These are phyloP conservation scores for Hirschfeldia incana DNA, from an alignment of 345 rosid genomes.

Conservation along the genomic window DNA sequence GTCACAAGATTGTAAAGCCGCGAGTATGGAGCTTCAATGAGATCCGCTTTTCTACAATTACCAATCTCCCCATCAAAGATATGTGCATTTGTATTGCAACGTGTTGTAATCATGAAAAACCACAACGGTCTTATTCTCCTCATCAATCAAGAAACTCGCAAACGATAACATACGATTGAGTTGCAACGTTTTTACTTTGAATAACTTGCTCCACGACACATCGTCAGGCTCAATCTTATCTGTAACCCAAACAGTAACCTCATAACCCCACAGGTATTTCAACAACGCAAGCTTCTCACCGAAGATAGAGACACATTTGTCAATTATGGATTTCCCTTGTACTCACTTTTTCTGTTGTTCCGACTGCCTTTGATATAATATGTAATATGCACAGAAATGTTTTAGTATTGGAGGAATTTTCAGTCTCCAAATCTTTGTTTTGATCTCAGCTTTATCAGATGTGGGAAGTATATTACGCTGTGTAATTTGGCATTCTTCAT, in stretches of 20 bases:
- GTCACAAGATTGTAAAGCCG: no score
- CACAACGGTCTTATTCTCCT: background rate
- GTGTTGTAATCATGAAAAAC: background rate
- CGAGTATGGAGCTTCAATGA: background rate
- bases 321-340: no score
- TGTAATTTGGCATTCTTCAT: no score
- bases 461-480: no score
- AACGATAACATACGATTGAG: background rate
- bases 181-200: background rate
- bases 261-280: background rate
- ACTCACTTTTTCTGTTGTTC: no score
- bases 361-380: no score
- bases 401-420: no score
- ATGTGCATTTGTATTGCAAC: background rate
- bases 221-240: background rate
- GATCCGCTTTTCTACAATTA: background rate
- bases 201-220: background rate
- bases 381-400: no score
- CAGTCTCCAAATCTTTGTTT: no score
- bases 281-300: background rate
- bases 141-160: background rate
- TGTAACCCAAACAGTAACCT: background rate
- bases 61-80: background rate
- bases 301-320: background rate
- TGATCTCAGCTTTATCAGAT: no score